Percentiles rank a stretch among this genome's conserved stretches.
Evolutionary conservation across 179 eudicot genomes (phyloP).

Genomic region (Beta corolliflora): DNA sequence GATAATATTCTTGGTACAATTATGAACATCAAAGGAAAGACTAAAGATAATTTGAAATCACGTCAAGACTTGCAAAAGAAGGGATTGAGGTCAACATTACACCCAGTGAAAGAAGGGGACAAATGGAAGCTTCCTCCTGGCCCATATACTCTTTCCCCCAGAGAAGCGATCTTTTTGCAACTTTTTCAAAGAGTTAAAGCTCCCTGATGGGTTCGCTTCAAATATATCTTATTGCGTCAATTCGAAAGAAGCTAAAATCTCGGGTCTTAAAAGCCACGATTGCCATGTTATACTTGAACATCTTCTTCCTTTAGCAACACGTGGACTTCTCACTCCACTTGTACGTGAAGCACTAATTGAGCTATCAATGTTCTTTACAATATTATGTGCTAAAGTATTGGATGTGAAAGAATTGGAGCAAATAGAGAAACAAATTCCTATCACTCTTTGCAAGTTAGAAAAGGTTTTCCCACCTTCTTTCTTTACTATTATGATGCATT

Average conservation of each 20-base stretch:
- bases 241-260: background rate
- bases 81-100: background rate
- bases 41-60: background rate
- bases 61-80: background rate
- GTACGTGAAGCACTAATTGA: slow-evolving; percentile 15
- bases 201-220: slow-evolving; percentile 24
- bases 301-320: slow-evolving; percentile 22
- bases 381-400: slow-evolving; percentile 18
- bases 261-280: slow-evolving; percentile 30
- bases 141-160: background rate
- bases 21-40: slow-evolving; percentile 15
- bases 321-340: background rate
- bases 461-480: background rate
- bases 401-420: background rate
- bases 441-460: slow-evolving; percentile 22
- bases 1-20: background rate
- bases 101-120: background rate
- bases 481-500: background rate
- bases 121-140: background rate
- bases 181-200: slow-evolving; percentile 12
- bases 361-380: slow-evolving; percentile 4
- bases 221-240: slow-evolving; percentile 23
- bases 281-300: slow-evolving; percentile 33
- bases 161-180: background rate
- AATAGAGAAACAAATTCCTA: slow-evolving; percentile 15